Evolutionary conservation across 305 asterid genomes (phyloP).

Genomic region (Fraxinus albicans): DNA sequence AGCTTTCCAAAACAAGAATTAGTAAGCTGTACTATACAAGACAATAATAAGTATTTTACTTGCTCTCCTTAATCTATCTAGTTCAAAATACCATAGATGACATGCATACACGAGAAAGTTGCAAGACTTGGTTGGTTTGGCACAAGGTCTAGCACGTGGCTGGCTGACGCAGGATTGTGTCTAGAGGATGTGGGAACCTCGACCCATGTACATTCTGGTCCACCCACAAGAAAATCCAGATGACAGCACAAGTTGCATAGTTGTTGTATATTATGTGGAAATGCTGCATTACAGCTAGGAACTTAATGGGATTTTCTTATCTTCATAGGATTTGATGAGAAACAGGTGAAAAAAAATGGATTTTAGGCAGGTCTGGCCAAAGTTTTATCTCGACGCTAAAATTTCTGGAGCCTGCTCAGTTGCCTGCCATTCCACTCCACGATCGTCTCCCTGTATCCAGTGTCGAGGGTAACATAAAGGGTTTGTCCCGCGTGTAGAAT

Average conservation of each 20-base stretch:
- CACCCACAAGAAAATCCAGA: not conserved
- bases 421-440: not conserved
- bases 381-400: not conserved
- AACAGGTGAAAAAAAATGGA: not conserved
- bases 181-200: not conserved
- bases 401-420: not conserved
- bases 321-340: not conserved
- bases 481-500: not conserved
- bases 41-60: not conserved
- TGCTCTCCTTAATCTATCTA: not conserved
- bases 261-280: not conserved
- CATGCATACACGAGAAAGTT: not conserved
- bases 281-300: not conserved
- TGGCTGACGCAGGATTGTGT: not conserved
- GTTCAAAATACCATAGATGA: not conserved
- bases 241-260: not conserved
- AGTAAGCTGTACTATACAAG: not conserved
- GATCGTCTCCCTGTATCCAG: not conserved
- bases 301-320: not conserved
- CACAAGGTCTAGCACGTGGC: not conserved
- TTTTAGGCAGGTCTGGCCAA: not conserved
- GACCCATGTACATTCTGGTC: not conserved
- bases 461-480: not conserved
- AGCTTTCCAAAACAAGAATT: not conserved
- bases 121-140: not conserved